phyloP scores from a whole-genome alignment of 495 filamentous ascomycete genomes.

The Ramalina peruviana region DNA sequence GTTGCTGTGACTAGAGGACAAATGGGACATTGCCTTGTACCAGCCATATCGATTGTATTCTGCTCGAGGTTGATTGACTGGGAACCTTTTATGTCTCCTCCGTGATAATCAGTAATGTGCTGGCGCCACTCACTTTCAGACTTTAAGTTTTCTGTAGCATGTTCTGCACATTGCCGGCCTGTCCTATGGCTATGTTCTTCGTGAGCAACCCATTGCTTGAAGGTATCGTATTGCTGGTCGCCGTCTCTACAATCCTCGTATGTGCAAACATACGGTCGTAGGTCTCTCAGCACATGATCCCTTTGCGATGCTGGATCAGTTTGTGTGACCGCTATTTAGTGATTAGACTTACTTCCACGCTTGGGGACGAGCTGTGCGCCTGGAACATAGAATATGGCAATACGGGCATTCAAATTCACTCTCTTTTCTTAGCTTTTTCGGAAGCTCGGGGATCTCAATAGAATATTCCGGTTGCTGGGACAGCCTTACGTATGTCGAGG shows the following conservation, averaged over 20 bases:
- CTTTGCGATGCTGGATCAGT: background rate
- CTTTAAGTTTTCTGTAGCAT: background rate
- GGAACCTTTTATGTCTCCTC: background rate
- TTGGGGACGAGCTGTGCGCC: background rate
- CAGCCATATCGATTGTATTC: background rate
- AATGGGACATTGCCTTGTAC: background rate
- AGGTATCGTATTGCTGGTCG: conserved; percentile 15
- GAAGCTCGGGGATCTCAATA: conserved; percentile 10
- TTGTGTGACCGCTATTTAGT: background rate
- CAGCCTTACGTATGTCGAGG: conserved; percentile 2
- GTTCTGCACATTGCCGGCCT: background rate
- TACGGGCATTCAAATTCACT: conserved; percentile 16
- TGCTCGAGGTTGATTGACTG: background rate
- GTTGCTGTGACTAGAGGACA: background rate
- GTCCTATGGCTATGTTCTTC: conserved; percentile 6
- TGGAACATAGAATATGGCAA: conserved; percentile 14
- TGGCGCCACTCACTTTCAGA: background rate
- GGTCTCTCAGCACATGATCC: conserved; percentile 17
- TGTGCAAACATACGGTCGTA: conserved; percentile 20
- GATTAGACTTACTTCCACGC: conserved; percentile 7
- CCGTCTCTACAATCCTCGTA: conserved; percentile 14
- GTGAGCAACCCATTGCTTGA: conserved; percentile 19
- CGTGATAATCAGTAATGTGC: background rate
- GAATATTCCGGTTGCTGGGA: conserved; percentile 1
- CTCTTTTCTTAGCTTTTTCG: background rate